These are phyloP conservation scores for Amaranthus palmeri DNA, from an alignment of 148 eudicot genomes.

Conservation along the genomic window DNA sequence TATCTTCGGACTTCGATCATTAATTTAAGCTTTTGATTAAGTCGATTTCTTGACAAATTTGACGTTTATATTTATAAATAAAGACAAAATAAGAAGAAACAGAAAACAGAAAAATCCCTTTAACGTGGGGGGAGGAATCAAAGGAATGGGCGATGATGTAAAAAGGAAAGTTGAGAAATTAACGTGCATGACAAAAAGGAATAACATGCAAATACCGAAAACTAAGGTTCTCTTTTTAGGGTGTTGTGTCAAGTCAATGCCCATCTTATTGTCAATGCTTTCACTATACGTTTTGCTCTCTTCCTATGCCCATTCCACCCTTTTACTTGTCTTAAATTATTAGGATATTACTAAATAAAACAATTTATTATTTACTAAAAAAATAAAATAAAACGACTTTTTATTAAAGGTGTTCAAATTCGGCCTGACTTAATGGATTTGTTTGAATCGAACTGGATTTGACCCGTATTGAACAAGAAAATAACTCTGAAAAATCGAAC, in stretches of 20 bases:
- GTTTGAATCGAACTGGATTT: too few species aligned
- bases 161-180: not conserved
- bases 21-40: too few species aligned
- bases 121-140: not conserved
- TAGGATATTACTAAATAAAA: too few species aligned
- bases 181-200: not conserved
- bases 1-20: too few species aligned
- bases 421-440: too few species aligned
- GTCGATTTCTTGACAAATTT: too few species aligned
- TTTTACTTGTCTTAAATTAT: not conserved
- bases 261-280: not conserved
- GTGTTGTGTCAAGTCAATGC: slow-evolving; percentile 2
- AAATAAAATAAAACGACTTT: too few species aligned
- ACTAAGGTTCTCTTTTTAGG: slow-evolving; percentile 8
- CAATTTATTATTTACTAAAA: too few species aligned
- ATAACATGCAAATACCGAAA: slow-evolving; percentile 1
- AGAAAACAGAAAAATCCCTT: not conserved
- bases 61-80: not conserved
- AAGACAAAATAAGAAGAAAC: not conserved
- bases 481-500: too few species aligned
- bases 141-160: not conserved
- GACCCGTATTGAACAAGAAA: too few species aligned
- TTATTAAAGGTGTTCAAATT: too few species aligned
- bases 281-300: not conserved
- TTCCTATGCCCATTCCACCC: not conserved